A percentile compares a stretch with the other conserved stretches of the same genome.
Evolutionary conservation across 805 yeast genomes (phyloP).

Genomic region (Cyberlindnera maritima): DNA sequence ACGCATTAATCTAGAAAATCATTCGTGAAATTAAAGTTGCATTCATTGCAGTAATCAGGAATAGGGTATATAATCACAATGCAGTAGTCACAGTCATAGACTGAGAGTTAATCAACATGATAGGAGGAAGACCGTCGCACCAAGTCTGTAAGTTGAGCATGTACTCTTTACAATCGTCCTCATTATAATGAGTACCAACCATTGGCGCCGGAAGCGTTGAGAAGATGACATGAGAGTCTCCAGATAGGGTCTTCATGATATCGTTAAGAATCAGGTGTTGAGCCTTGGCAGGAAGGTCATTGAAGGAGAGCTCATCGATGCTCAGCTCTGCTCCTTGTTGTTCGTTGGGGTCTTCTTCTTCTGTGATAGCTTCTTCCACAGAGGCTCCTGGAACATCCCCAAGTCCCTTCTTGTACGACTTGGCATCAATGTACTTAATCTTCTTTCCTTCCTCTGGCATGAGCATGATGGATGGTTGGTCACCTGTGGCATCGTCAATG

Average conservation of each 20-base stretch:
- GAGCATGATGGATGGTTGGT: conserved; percentile 61
- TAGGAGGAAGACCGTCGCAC: conserved; percentile 82
- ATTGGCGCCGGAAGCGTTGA: conserved; percentile 90
- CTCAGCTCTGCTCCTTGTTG: conserved; percentile 20
- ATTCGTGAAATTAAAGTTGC: too few relatives aligned
- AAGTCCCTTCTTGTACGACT: neutral
- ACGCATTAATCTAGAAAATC: too few relatives aligned
- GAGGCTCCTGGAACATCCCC: neutral
- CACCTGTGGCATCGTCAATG: conserved; percentile 65
- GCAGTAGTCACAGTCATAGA: conserved; percentile 97
- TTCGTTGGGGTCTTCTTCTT: neutral
- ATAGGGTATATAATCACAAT: too few relatives aligned
- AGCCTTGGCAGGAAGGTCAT: conserved; percentile 87
- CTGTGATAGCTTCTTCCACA: neutral
- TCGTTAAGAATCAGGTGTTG: conserved; percentile 89
- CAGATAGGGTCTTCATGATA: conserved; percentile 66
- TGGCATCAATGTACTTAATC: neutral
- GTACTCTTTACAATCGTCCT: conserved; percentile 68
- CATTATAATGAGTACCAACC: conserved; percentile 73
- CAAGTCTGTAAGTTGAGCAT: conserved; percentile 74
- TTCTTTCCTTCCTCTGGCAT: conserved; percentile 43
- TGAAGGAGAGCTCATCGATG: conserved; percentile 52
- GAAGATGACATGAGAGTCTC: conserved; percentile 69
- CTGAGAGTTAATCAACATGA: conserved; percentile 80
- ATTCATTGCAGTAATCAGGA: too few relatives aligned